A percentile compares a stretch with the other conserved stretches of the same genome.
Conservation (phyloP, 305 asterid genomes). For the Fraxinus latifolia region DNA sequence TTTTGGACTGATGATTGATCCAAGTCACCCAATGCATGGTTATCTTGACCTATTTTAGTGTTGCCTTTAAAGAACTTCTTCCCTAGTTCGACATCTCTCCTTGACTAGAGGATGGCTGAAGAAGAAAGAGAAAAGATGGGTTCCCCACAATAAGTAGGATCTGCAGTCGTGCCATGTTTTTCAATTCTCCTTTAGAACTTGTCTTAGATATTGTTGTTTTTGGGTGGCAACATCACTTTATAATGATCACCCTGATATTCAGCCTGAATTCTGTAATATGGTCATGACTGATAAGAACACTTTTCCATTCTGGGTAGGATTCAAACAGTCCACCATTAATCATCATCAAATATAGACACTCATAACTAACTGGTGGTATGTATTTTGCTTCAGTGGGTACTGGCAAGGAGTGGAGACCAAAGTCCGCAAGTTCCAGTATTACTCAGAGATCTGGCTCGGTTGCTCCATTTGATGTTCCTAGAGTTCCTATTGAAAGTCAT, state of each 20-base stretch:
- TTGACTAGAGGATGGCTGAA: neutral
- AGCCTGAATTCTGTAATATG: slow-evolving; percentile 8
- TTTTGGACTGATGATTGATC: neutral
- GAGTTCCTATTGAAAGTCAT: slow-evolving; percentile 43
- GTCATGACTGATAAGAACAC: neutral
- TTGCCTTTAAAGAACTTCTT: neutral
- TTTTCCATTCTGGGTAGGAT: slow-evolving; percentile 9
- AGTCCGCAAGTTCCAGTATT: slow-evolving; percentile 50
- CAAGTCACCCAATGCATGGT: neutral
- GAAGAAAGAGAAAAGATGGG: neutral
- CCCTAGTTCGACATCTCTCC: neutral
- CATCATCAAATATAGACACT: neutral
- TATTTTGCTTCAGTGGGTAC: slow-evolving; percentile 50
- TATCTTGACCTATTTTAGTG: neutral
- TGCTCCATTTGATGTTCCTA: slow-evolving; percentile 47
- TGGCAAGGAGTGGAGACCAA: slow-evolving; percentile 89
- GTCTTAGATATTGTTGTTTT: slow-evolving; percentile 1
- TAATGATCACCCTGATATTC: slow-evolving; percentile 12
- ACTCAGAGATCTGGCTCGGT: slow-evolving; percentile 39
- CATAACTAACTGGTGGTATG: neutral
- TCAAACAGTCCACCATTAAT: neutral
- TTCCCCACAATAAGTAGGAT: neutral
- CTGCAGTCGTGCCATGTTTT: neutral
- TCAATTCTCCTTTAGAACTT: neutral
- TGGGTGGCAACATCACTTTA: slow-evolving; percentile 6